phyloP scores from a whole-genome alignment of 2,329 filamentous ascomycete genomes.

The Reticulascus tulasneorum region DNA sequence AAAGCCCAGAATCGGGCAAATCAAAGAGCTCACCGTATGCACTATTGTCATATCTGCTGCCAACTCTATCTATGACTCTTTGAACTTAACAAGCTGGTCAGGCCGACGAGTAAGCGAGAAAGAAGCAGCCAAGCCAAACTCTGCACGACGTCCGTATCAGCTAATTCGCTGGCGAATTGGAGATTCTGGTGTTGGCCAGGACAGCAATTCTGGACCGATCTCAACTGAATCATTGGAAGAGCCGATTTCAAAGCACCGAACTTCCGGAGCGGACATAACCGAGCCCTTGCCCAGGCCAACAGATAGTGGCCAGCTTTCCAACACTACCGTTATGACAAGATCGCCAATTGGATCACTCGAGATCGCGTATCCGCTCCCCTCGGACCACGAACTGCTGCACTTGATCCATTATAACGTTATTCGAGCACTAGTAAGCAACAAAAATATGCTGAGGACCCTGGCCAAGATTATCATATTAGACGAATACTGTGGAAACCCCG shows the following conservation, averaged over 20 bases:
- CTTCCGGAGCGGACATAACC: neutral
- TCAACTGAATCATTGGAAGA: neutral
- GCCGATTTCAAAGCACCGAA: neutral
- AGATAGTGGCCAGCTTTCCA: neutral
- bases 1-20: conserved; percentile 10
- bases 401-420: conserved; percentile 10
- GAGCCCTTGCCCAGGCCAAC: neutral
- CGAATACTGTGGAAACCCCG: neutral
- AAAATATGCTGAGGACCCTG: conserved; percentile 4
- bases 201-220: neutral
- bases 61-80: neutral
- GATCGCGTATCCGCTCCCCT: conserved; percentile 1
- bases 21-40: conserved; percentile 11
- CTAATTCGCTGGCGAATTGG: conserved; percentile 6
- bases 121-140: neutral
- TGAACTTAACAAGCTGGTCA: neutral
- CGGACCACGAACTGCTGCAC: conserved; percentile 9
- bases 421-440: conserved; percentile 6
- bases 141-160: conserved; percentile 1
- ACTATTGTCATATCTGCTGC: neutral
- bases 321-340: neutral
- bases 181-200: neutral
- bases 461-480: neutral
- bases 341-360: neutral
- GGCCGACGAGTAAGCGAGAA: conserved; percentile 1